Percentiles rank a stretch among this genome's conserved stretches.
Evolutionary conservation across 768 basidiomycete genomes (phyloP).

Genomic region (Rossbeevera mucosa): DNA sequence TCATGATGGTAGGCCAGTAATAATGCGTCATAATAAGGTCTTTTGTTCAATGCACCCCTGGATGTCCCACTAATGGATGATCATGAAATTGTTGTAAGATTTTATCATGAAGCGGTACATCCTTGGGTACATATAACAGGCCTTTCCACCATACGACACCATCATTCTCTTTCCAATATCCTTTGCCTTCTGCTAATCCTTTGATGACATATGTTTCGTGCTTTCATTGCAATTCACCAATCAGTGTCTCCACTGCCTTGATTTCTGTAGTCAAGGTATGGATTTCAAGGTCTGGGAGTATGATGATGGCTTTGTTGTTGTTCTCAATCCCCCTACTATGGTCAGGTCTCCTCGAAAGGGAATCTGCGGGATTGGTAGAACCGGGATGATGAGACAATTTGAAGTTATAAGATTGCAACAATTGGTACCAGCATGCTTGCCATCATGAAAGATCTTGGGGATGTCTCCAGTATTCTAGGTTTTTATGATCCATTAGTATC

Average conservation of each 20-base stretch:
- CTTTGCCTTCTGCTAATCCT: too few relatives aligned
- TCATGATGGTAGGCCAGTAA: not conserved
- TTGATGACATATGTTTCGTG: too few relatives aligned
- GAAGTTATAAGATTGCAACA: not conserved
- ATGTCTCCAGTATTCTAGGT: slow-evolving; percentile 35
- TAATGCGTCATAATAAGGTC: not conserved
- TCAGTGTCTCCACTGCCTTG: too few relatives aligned
- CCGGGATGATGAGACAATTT: fast-evolving
- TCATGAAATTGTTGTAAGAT: not conserved
- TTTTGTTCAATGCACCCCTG: not conserved
- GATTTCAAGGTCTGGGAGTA: too few relatives aligned
- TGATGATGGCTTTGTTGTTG: too few relatives aligned
- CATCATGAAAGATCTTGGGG: not conserved
- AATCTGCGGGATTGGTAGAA: too few relatives aligned
- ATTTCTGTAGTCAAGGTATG: too few relatives aligned
- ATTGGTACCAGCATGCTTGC: not conserved
- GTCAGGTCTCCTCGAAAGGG: too few relatives aligned
- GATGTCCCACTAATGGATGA: not conserved
- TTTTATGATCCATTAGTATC: slow-evolving; percentile 35
- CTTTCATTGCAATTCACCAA: not conserved
- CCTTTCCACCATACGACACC: not conserved
- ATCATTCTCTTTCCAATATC: not conserved
- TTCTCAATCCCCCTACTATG: too few relatives aligned
- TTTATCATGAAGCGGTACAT: fast-evolving
- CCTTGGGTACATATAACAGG: not conserved